Base-by-base conservation (phyloP, 768 basidiomycete genomes). In the Chiua virens region DNA sequence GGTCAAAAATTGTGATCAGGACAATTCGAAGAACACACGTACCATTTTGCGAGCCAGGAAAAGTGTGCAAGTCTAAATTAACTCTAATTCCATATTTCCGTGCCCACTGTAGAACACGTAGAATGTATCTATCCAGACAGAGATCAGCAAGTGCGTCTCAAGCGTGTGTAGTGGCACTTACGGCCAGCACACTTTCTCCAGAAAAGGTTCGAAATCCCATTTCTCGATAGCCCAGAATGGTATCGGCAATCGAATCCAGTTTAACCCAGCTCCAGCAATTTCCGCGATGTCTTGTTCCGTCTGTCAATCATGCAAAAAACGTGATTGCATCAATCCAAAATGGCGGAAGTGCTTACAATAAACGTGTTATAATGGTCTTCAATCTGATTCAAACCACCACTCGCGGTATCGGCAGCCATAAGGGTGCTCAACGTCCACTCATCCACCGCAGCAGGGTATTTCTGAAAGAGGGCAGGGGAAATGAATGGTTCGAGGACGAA, bases 61-160 rank as follows among this genome's bases (percentile, higher is more conserved):
- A 75, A 5, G 87, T 78, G 65, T 91, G 89, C 30, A 92, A 69
- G 71, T 95, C 93, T 13, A 95, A 72, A 61, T 82, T 82, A 47
- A 95, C 82, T 25, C 92, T 79, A n/a, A 95, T 58, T 1, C 92
- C 92, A 65, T 95, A 95, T 69, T 97, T 95, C 44, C 92, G 77
- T 14, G 84, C 85, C 93, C 93, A 97, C 3, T 75, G 77, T 35
- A 95, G 72, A 22, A 87, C 78, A 38, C 82, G 82, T 18, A 91
- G 71, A 68, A 90, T 82, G 70, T 93, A 92, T 55, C 82, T 85
- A 56, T 34, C 22, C 32, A 46, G 25, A 42, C 22, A 1, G 21
- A 1, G 22, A 50, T 59, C 22, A 56, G 38, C 20, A 20, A 22
- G 32, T 43, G 13, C 8, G 22, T 55, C 23, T 52, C 52, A 28